Evolutionary conservation across 441 rosid species (phyloP).

Genomic region (Cnidoscolus chayamansa): DNA sequence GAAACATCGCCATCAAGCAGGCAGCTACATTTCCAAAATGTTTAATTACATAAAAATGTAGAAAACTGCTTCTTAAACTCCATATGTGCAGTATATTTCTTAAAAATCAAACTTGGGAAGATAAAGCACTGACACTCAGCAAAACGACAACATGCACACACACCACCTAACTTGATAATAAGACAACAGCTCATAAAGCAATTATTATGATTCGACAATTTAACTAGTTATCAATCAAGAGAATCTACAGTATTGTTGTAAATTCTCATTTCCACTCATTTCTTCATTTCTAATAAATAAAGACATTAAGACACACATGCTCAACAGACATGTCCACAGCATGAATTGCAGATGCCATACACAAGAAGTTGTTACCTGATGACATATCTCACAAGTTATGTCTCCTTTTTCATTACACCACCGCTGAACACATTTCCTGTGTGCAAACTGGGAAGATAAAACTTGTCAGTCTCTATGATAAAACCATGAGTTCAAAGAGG

Average conservation of each 20-base stretch:
- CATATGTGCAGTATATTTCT: not conserved
- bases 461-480: conserved; percentile 17
- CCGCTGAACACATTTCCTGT: conserved; percentile 89
- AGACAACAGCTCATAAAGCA: not conserved
- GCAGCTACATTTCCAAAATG: not conserved
- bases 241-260: not conserved
- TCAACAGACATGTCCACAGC: not conserved
- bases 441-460: conserved; percentile 52
- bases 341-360: conserved; percentile 4
- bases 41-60: not conserved
- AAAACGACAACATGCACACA: not conserved
- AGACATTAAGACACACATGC: not conserved
- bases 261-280: not conserved
- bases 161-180: not conserved
- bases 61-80: not conserved
- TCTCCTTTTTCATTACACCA: conserved; percentile 97
- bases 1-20: too few relatives aligned
- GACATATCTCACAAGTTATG: conserved; percentile 86
- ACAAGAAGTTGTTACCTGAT: conserved; percentile 48
- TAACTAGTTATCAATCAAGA: not conserved
- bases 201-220: not conserved
- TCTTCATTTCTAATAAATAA: not conserved
- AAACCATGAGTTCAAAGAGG: not conserved
- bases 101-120: not conserved
- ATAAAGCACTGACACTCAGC: not conserved